Evolutionary conservation across 2,329 filamentous ascomycete species (phyloP).

Genomic region (Alternaria sp.): DNA sequence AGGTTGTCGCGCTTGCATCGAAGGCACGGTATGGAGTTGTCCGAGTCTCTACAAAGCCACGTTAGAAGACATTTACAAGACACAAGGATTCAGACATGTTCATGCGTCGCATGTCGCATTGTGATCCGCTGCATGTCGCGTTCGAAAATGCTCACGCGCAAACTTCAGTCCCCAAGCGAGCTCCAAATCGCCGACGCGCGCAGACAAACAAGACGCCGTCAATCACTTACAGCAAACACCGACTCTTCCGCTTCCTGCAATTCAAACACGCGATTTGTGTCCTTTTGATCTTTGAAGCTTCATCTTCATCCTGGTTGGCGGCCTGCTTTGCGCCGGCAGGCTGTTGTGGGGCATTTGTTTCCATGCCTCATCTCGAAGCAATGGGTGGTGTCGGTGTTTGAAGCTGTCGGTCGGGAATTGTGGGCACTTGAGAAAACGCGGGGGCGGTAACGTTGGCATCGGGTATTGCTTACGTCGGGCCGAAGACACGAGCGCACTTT

Average conservation of each 20-base stretch:
- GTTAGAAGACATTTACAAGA: background rate
- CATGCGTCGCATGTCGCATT: background rate
- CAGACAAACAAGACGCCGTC: conserved; percentile 10
- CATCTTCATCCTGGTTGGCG: conserved; percentile 25
- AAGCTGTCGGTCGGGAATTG: conserved; percentile 21
- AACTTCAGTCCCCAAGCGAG: background rate
- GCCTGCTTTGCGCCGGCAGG: conserved; percentile 19
- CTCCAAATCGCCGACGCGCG: background rate
- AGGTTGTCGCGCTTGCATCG: conserved; percentile 65
- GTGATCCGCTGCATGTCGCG: background rate
- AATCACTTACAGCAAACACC: conserved; percentile 50
- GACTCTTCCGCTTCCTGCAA: conserved; percentile 51
- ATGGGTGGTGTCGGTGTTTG: conserved; percentile 22
- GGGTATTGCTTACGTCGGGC: conserved; percentile 16
- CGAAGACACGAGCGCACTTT: conserved; percentile 1
- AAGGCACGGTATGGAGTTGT: conserved; percentile 62
- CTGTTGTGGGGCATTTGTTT: conserved; percentile 22
- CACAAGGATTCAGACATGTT: background rate
- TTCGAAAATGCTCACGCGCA: background rate
- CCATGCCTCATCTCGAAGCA: conserved; percentile 22
- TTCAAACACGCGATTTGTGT: conserved; percentile 43
- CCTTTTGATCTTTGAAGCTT: conserved; percentile 30
- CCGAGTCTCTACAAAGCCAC: conserved; percentile 52
- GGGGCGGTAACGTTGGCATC: conserved; percentile 17
- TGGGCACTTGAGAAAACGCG: conserved; percentile 11